Conservation (phyloP, 2,329 filamentous ascomycete genomes). For the Xylariaceae sp. region DNA sequence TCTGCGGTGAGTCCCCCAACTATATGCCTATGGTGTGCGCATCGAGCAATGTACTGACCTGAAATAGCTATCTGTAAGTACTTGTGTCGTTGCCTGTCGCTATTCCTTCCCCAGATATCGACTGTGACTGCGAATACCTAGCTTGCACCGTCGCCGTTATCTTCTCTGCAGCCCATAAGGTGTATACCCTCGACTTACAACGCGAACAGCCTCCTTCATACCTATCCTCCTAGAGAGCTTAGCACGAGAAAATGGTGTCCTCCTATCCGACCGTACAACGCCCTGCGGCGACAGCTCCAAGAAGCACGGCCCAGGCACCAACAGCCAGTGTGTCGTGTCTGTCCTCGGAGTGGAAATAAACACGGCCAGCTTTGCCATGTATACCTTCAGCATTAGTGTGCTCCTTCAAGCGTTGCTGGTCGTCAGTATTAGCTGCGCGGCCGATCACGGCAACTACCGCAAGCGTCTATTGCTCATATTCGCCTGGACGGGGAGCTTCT, state of each 20-base stretch:
- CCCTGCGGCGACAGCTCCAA: slow-evolving; percentile 67
- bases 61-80: slow-evolving; percentile 24
- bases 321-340: slow-evolving; percentile 73
- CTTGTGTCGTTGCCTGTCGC: too few relatives aligned
- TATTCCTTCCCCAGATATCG: too few relatives aligned
- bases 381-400: slow-evolving; percentile 92
- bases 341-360: slow-evolving; percentile 84
- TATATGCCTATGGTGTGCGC: not conserved
- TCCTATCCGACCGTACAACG: slow-evolving; percentile 70
- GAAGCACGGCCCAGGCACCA: slow-evolving; percentile 34
- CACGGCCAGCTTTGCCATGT: slow-evolving; percentile 96
- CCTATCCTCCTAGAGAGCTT: slow-evolving; percentile 93
- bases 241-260: slow-evolving; percentile 84
- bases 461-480: slow-evolving; percentile 86
- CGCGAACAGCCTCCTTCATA: slow-evolving; percentile 74
- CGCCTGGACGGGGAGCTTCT: slow-evolving; percentile 72
- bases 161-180: not conserved
- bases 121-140: too few relatives aligned
- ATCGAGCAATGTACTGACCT: not conserved
- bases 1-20: slow-evolving; percentile 68
- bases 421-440: slow-evolving; percentile 92
- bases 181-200: not conserved
- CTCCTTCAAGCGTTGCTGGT: slow-evolving; percentile 84
- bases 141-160: not conserved
- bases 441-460: slow-evolving; percentile 88